Evolutionary conservation across 2,329 filamentous ascomycete species (phyloP), one percentile per base, ranked within the genome.

Genomic region (Tolypocladium cylindrosporum): DNA sequence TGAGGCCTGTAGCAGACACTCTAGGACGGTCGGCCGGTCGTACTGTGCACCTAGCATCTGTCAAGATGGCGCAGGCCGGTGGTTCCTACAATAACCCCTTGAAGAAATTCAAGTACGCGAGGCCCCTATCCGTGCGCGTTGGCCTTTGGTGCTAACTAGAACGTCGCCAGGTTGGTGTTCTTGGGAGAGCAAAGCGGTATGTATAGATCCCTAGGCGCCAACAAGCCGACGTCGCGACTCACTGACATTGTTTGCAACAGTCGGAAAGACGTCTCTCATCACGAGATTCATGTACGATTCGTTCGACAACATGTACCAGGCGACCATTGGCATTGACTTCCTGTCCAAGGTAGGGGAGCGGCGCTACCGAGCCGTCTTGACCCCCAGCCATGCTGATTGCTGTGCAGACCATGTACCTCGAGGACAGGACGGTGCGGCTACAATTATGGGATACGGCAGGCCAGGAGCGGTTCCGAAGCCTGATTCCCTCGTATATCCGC

Each of bases 271-370:
- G 39, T 99, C 94, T 61, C 79, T 99, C 68, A 99, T 99, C 74
- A 99, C 94, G 65, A 88, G 94, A 64, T 99, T 99, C 81, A 99
- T 99, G 94, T 99, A 99, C 82, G 94, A 99, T 77, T 97, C 94
- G 54, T 99, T 99, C 80, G 94, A 99, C 81, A 97, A 96, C 78
- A 97, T 93, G 82, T 99, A 99, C 79, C 94, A 99, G 77, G 94
- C 94, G 59, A 99, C 94, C 43, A 97, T 99, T 71, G 94, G 94
- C 70, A 99, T 99, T 78, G 94, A 99, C 77, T 99, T 99, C 72
- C 85, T 99, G 65, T 97, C 92, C 70, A 99, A 99, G 88, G 91
- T 90, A 80, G 72, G 67, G 51, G 41, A n/a, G 39, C 16, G 13
- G 34, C 14, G 45, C 19, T 34, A 7, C 5, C 36, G 31, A 5